phyloP scores from a whole-genome alignment of 2,329 filamentous ascomycete genomes.

The Sordariomycetes sp. region DNA sequence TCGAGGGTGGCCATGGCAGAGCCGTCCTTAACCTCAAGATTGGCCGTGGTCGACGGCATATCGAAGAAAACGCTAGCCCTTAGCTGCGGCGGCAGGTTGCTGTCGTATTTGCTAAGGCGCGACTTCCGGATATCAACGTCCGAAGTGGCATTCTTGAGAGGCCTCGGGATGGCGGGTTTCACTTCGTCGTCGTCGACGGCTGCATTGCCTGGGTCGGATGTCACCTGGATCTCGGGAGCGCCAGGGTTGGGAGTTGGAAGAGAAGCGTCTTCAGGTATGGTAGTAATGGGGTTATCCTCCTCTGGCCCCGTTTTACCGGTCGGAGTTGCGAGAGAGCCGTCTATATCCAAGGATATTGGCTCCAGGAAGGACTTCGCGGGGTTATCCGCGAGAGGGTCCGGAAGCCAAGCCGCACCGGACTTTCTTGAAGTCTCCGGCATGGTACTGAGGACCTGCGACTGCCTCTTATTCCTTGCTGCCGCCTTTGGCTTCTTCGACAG shows the following conservation, averaged over 20 bases:
- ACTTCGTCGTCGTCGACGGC: not conserved
- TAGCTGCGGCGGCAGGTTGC: slow-evolving; percentile 61
- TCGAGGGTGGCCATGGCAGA: slow-evolving; percentile 85
- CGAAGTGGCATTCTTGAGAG: slow-evolving; percentile 4
- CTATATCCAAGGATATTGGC: not conserved
- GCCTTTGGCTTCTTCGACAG: slow-evolving; percentile 62
- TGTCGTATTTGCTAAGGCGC: slow-evolving; percentile 28
- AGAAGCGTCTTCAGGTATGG: not conserved
- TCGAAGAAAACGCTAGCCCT: slow-evolving; percentile 91
- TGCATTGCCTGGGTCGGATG: not conserved
- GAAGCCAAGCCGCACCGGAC: slow-evolving; percentile 23
- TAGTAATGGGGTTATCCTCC: not conserved
- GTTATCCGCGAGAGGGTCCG: slow-evolving; percentile 28
- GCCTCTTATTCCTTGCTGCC: slow-evolving; percentile 51
- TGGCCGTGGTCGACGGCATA: slow-evolving; percentile 37
- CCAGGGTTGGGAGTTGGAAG: not conserved
- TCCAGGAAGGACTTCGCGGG: slow-evolving; percentile 17
- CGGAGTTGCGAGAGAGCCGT: not conserved
- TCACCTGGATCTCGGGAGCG: slow-evolving; percentile 1
- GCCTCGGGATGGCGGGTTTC: slow-evolving; percentile 4
- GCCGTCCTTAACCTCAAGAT: slow-evolving; percentile 52
- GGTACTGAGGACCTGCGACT: slow-evolving; percentile 57
- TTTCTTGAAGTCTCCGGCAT: slow-evolving; percentile 23
- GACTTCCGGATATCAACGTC: slow-evolving; percentile 23
- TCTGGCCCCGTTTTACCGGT: not conserved